These are phyloP conservation scores for Globisporangium sylvaticum DNA, from an alignment of 352 stramenopile genomes.

Conservation along the genomic window DNA sequence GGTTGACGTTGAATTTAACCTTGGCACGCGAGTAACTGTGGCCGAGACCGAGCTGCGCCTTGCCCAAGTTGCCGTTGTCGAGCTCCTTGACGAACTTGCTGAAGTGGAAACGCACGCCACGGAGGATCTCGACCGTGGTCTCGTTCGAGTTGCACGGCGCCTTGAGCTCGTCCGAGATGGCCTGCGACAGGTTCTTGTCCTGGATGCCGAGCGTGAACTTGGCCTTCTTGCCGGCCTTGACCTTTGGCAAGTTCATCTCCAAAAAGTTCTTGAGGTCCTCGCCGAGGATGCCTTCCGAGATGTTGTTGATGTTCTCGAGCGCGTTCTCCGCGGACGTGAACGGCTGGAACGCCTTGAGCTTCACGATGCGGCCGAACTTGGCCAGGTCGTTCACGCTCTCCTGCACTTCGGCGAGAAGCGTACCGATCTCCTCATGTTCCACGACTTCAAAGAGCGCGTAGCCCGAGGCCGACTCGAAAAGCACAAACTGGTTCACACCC, in stretches of 20 bases:
- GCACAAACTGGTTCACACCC: slow-evolving; percentile 83
- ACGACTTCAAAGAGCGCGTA: slow-evolving; percentile 99
- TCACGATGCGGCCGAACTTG: slow-evolving; percentile 95
- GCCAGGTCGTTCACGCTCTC: slow-evolving; percentile 91
- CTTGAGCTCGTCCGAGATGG: slow-evolving; percentile 93
- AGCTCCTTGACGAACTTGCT: slow-evolving; percentile 98
- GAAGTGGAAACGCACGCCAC: slow-evolving; percentile 97
- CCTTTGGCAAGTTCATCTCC: slow-evolving; percentile 99
- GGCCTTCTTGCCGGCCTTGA: slow-evolving; percentile 89
- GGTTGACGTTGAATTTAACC: slow-evolving; percentile 99
- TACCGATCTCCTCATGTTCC: slow-evolving; percentile 96
- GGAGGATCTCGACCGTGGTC: slow-evolving; percentile 94
- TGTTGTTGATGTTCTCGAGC: slow-evolving; percentile 99
- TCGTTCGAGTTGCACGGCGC: slow-evolving; percentile 97
- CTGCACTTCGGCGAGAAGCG: slow-evolving; percentile 86
- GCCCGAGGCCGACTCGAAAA: slow-evolving; percentile 98
- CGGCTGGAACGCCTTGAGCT: slow-evolving; percentile 99
- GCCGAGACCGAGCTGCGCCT: slow-evolving; percentile 98
- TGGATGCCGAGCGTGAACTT: slow-evolving; percentile 90
- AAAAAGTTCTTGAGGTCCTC: slow-evolving; percentile 98
- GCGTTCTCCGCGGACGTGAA: slow-evolving; percentile 99
- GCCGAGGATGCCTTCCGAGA: slow-evolving; percentile 93
- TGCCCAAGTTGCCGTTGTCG: slow-evolving; percentile 92
- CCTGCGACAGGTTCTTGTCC: slow-evolving; percentile 92
- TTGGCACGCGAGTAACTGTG: slow-evolving; percentile 99